Conservation (phyloP, 2,329 filamentous ascomycete species). For the Mollisia scopiformis region DNA sequence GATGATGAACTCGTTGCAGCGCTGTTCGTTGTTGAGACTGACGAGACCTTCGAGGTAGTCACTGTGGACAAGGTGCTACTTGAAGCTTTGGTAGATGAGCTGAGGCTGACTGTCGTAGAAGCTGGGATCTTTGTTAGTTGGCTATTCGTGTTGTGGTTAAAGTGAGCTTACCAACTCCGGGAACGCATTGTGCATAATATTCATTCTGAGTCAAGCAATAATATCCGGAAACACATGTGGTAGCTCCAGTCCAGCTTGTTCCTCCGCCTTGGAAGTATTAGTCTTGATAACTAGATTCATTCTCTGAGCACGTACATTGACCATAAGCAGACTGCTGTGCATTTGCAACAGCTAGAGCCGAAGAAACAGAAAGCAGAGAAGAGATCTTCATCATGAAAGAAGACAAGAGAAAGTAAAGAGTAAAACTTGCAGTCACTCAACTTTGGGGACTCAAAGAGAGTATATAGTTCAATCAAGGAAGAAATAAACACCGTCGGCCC, state of each 20-base stretch:
- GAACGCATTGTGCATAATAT: slow-evolving; percentile 23
- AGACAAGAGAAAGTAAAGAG: not conserved
- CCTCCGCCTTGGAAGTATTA: slow-evolving; percentile 17
- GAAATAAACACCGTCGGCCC: slow-evolving; percentile 1
- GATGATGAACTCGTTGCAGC: slow-evolving; percentile 12
- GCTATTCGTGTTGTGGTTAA: not conserved
- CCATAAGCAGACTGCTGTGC: slow-evolving; percentile 13
- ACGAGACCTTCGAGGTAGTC: slow-evolving; percentile 4
- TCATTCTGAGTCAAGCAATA: slow-evolving; percentile 21
- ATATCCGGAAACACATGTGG: slow-evolving; percentile 20
- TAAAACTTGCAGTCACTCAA: not conserved
- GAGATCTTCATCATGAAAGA: slow-evolving; percentile 17
- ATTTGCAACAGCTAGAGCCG: slow-evolving; percentile 1
- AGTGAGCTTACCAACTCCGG: slow-evolving; percentile 10
- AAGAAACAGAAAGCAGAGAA: slow-evolving; percentile 5
- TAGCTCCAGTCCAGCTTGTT: slow-evolving; percentile 13
- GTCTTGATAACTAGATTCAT: not conserved
- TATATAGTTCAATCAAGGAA: not conserved
- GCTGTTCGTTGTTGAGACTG: slow-evolving; percentile 6
- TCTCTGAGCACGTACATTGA: slow-evolving; percentile 11
- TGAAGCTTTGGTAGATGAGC: not conserved
- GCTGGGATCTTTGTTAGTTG: not conserved
- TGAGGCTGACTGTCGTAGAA: not conserved
- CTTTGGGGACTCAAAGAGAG: not conserved
- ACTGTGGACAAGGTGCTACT: not conserved